Conservation (phyloP, 805 yeast genomes). For the Metahyphopichia silvanorum region DNA sequence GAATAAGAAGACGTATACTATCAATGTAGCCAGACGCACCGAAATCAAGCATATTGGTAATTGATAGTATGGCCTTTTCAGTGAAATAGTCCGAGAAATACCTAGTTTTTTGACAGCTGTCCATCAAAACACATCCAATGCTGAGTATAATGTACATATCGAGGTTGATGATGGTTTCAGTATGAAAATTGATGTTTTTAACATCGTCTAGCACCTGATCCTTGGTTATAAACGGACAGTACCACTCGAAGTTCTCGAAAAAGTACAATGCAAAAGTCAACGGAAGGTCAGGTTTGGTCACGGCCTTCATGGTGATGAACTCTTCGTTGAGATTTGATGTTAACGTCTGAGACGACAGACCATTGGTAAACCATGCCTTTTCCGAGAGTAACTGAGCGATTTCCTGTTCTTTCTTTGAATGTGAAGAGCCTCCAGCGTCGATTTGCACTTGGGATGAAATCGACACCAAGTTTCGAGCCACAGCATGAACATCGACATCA, state of each 20-base stretch:
- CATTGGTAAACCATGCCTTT: constrained; percentile 1
- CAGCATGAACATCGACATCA: constrained; percentile 1
- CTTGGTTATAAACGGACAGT: constrained; percentile 33
- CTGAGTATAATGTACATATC: constrained; percentile 37
- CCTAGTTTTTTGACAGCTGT: constrained; percentile 17
- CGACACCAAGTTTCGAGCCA: constrained; percentile 17
- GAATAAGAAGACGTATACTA: constrained; percentile 26
- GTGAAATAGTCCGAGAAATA: constrained; percentile 28
- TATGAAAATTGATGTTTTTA: constrained; percentile 23
- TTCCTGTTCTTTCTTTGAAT: neutral
- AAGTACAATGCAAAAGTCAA: constrained; percentile 28
- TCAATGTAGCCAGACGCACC: constrained; percentile 22
- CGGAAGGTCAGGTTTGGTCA: constrained; percentile 26
- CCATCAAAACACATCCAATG: constrained; percentile 37
- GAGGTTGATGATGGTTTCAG: constrained; percentile 34
- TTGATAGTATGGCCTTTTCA: constrained; percentile 27
- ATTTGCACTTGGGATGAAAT: too few species aligned
- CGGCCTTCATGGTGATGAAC: constrained; percentile 32
- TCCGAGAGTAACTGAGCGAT: constrained; percentile 1
- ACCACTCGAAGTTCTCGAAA: constrained; percentile 34
- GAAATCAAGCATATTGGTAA: constrained; percentile 32
- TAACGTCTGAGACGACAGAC: neutral
- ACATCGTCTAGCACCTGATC: constrained; percentile 17
- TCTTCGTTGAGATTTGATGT: constrained; percentile 22
- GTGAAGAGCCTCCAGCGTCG: too few species aligned